Conservation (phyloP, 257 asterid species). For the Salvia splendens region DNA sequence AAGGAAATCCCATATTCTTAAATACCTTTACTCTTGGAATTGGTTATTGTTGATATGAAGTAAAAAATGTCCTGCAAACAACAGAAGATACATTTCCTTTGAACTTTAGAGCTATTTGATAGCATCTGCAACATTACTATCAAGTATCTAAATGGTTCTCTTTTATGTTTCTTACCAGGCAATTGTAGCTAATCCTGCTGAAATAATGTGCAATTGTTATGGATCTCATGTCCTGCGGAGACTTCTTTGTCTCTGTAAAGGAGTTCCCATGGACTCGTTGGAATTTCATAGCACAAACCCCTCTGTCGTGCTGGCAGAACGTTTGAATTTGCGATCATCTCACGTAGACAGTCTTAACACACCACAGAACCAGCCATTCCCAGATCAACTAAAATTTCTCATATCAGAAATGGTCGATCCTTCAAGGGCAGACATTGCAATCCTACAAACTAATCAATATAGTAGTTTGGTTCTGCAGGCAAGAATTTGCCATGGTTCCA, state of each 20-base stretch:
- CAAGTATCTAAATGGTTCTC: constrained; percentile 5
- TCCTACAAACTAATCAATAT: constrained; percentile 60
- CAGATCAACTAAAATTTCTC: constrained; percentile 63
- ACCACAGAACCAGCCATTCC: constrained; percentile 55
- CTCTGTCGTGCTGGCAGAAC: constrained; percentile 67
- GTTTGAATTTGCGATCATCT: constrained; percentile 61
- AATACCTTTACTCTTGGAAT: no score
- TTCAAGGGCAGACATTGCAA: constrained; percentile 52
- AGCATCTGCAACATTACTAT: constrained; percentile 1
- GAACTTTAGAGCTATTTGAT: not conserved
- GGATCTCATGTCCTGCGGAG: constrained; percentile 97
- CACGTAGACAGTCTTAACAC: constrained; percentile 37
- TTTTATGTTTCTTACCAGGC: constrained; percentile 44
- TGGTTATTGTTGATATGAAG: no score
- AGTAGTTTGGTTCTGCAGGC: constrained; percentile 97
- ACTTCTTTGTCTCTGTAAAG: constrained; percentile 84
- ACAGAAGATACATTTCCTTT: constrained; percentile 9
- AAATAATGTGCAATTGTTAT: constrained; percentile 81
- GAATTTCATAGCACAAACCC: constrained; percentile 76
- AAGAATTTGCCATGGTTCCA: constrained; percentile 31
- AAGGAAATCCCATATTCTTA: no score
- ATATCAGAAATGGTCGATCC: constrained; percentile 64
- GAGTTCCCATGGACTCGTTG: constrained; percentile 68
- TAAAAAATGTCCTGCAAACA: no score
- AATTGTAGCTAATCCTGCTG: constrained; percentile 64